Evolutionary conservation across 1,139 yeast genomes (phyloP).

Genomic region (Taphrina pruni): DNA sequence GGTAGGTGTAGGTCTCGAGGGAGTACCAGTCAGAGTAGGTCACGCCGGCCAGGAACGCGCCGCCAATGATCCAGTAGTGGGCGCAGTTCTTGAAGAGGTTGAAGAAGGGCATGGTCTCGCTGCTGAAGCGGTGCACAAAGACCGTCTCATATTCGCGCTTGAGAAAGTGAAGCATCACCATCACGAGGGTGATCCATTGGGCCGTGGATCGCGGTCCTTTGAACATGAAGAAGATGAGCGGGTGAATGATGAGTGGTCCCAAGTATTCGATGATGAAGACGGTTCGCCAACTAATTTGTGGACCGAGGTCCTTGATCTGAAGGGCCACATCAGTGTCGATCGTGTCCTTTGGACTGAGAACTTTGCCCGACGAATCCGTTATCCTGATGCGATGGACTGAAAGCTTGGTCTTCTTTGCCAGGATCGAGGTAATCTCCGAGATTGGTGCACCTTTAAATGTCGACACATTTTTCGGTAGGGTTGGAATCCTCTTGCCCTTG

Average conservation of each 20-base stretch:
- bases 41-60: constrained; percentile 70
- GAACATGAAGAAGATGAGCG: constrained; percentile 60
- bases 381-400: constrained; percentile 51
- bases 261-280: constrained; percentile 85
- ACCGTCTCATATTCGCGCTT: constrained; percentile 89
- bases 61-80: constrained; percentile 91
- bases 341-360: constrained; percentile 48
- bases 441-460: constrained; percentile 40
- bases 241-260: constrained; percentile 85
- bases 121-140: constrained; percentile 80
- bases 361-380: constrained; percentile 48
- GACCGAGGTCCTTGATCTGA: constrained; percentile 86
- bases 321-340: constrained; percentile 47
- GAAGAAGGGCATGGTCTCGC: constrained; percentile 88
- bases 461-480: constrained; percentile 33
- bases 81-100: constrained; percentile 85
- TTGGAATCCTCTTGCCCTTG: constrained; percentile 38
- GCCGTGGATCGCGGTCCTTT: constrained; percentile 12
- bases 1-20: constrained; percentile 46
- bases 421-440: constrained; percentile 38
- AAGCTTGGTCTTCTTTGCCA: constrained; percentile 50
- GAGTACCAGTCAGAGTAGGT: constrained; percentile 65
- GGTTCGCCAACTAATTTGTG: constrained; percentile 89
- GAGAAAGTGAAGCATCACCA: constrained; percentile 74
- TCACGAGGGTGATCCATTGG: constrained; percentile 43